Evolutionary conservation across 2,329 filamentous ascomycete genomes (phyloP), one percentile per base, ranked within the genome.

Genomic region (Pseudogymnoascus sp.): DNA sequence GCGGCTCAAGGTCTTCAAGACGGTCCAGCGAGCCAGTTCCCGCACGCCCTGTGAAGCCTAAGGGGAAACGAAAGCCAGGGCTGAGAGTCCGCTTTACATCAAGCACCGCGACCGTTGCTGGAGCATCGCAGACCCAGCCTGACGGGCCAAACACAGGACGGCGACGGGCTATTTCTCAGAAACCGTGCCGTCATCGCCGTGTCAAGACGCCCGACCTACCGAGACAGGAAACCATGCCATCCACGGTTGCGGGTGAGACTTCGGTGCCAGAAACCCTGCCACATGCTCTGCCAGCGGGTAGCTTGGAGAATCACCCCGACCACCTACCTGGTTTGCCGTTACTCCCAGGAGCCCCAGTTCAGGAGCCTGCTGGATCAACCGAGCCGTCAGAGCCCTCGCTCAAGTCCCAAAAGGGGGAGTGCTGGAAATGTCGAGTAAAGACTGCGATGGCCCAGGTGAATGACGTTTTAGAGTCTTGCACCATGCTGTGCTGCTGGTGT

Each of bases 381-480:
- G 61, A 63, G 43, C 36, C 21, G 1, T 11, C 61, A 6, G 31
- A 41, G 13, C 51, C 31, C 13, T 25, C 19, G 4, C 8, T n/a
- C 19, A 51, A 60, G 61, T 19, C 61, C 14, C n/a, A 63, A 34
- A 51, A 19, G 8, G 8, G 48, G 14, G n/a, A 41, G 36, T 63
- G 51, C 51, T 63, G 62, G 62, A 60, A 41, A 36, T 62, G 31
- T 13, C 62, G 21, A 34, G 54, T 41, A 16, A 34, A 63, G 21
- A 5, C 36, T 14, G 19, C 10, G 6, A 19, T 36, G n/a, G 16
- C 16, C 11, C 41, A 63, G 31, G 23, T 57, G 23, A 39, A 63
- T 36, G 43, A 60, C 14, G n/a, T 54, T n/a, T 39, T 13, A 31
- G 28, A 60, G 28, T 60, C 43, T 19, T 54, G 62, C 36, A 21